Conservation (phyloP, 768 basidiomycete species). For the Rhodotorula paludigena region DNA sequence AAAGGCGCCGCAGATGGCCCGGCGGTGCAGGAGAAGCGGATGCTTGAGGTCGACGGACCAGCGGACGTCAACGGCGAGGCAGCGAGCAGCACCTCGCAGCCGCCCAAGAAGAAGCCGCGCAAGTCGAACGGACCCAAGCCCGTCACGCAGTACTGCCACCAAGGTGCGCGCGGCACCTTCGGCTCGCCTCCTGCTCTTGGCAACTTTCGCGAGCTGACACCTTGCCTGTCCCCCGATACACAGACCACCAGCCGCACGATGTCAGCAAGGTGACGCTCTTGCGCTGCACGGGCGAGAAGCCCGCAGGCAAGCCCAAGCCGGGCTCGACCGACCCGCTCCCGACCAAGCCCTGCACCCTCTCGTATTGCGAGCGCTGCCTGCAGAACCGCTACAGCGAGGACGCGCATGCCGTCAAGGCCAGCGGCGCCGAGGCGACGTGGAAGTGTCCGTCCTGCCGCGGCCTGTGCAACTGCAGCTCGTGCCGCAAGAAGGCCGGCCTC, state of each 20-base stretch:
- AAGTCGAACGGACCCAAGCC: not conserved
- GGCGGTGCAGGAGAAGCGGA: too few species aligned
- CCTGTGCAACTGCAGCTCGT: constrained; percentile 9
- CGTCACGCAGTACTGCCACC: constrained; percentile 10
- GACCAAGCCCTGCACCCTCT: not conserved
- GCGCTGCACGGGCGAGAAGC: constrained; percentile 9
- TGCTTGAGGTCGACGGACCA: not conserved
- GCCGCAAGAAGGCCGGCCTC: constrained; percentile 4
- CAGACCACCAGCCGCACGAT: constrained; percentile 18
- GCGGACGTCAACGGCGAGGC: not conserved
- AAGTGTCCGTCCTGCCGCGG: constrained; percentile 12
- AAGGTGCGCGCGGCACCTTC: not conserved
- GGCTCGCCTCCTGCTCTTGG: not conserved
- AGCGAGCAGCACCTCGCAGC: too few species aligned
- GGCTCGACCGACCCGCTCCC: not conserved
- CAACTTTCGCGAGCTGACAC: not conserved
- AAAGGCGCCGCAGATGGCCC: too few species aligned
- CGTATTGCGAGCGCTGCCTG: constrained; percentile 14
- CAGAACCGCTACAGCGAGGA: constrained; percentile 2
- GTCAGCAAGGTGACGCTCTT: not conserved
- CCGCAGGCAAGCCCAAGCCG: not conserved
- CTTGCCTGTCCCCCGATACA: not conserved
- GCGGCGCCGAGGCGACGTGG: constrained; percentile 1
- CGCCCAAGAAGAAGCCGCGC: constrained; percentile 9
- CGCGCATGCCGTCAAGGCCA: not conserved